Percentiles rank a stretch among this genome's conserved stretches.
These are phyloP conservation scores for Glycine latifolia DNA, from an alignment of 306 rosid species.

Conservation along the genomic window DNA sequence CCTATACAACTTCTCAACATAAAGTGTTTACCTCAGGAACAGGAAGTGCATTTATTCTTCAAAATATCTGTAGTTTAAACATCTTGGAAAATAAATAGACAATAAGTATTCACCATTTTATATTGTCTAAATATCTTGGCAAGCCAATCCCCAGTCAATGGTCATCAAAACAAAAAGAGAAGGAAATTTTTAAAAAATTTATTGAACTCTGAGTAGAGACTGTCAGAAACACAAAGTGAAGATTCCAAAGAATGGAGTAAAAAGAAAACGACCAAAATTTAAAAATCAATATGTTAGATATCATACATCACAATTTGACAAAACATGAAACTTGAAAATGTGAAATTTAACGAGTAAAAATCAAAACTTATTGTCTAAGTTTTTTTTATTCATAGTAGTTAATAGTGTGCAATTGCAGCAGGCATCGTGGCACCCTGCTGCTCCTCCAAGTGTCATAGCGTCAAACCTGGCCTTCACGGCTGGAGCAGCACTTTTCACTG, in stretches of 20 bases:
- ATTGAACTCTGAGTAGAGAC: not conserved
- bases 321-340: not conserved
- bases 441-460: not conserved
- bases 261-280: not conserved
- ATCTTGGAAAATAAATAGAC: not conserved
- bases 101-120: not conserved
- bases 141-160: not conserved
- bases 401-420: not conserved
- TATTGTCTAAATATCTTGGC: conserved; percentile 16
- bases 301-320: not conserved
- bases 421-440: not conserved
- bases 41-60: not conserved
- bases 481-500: not conserved
- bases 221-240: not conserved
- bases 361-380: not conserved
- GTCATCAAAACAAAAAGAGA: conserved; percentile 6
- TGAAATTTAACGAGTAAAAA: not conserved
- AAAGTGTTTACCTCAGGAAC: not conserved
- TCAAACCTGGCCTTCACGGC: not conserved
- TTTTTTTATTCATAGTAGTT: not conserved
- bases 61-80: not conserved
- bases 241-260: not conserved
- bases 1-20: not conserved
- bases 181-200: not conserved
- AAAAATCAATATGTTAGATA: not conserved